These are phyloP conservation scores for Paramecium biaurelia DNA, from an alignment of 73 alveolate genomes.

Conservation along the genomic window DNA sequence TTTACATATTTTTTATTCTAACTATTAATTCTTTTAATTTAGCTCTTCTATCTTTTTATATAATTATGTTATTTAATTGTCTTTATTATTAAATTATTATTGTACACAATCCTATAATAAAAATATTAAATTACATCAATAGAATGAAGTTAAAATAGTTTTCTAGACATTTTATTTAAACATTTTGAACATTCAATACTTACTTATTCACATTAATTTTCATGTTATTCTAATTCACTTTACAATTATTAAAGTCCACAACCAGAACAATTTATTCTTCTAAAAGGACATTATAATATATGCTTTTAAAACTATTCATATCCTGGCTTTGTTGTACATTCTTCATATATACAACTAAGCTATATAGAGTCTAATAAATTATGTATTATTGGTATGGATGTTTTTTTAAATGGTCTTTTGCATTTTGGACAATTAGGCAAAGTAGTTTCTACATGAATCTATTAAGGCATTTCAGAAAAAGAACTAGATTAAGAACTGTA, in stretches of 20 bases:
- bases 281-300: conserved; percentile 17
- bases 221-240: background rate
- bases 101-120: background rate
- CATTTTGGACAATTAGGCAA: conserved; percentile 38
- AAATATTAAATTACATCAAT: background rate
- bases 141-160: background rate
- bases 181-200: background rate
- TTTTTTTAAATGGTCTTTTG: conserved; percentile 47
- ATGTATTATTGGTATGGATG: conserved; percentile 44
- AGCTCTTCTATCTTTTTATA: background rate
- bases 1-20: conserved; percentile 4
- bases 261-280: conserved; percentile 42
- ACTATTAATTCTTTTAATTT: background rate
- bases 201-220: background rate
- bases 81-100: background rate
- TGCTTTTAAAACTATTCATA: conserved; percentile 43
- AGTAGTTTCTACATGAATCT: background rate
- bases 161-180: background rate
- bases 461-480: conserved; percentile 1
- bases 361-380: conserved; percentile 19
- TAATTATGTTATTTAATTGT: background rate
- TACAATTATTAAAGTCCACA: background rate
- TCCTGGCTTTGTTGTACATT: background rate
- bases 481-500: background rate
- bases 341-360: conserved; percentile 33